phyloP scores from a whole-genome alignment of 768 basidiomycete species.

The Podaxis sp. region DNA sequence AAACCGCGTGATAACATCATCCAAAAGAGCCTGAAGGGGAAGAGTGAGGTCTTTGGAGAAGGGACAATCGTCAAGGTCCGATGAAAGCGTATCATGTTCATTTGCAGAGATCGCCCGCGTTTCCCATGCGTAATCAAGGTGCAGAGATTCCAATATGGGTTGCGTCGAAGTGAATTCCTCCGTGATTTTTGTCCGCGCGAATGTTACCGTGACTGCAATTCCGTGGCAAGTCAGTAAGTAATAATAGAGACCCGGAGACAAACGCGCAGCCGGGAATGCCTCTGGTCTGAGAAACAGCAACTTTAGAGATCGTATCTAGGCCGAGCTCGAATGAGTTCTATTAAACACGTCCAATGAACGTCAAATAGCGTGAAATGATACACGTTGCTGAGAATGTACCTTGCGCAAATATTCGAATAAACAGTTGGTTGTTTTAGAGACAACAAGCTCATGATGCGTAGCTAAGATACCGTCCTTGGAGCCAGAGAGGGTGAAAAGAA shows the following conservation, averaged over 20 bases:
- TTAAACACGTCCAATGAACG: conserved; percentile 13
- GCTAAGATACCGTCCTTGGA: conserved; percentile 44
- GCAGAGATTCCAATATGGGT: conserved; percentile 38
- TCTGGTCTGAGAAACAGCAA: not conserved
- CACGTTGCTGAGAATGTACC: conserved; percentile 31
- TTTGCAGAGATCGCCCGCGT: conserved; percentile 18
- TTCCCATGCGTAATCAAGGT: conserved; percentile 36
- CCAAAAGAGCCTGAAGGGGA: conserved; percentile 52
- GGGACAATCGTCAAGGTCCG: conserved; percentile 33
- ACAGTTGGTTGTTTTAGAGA: conserved; percentile 51
- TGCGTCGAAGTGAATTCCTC: conserved; percentile 27
- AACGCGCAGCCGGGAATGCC: conserved; percentile 10
- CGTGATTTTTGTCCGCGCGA: not conserved
- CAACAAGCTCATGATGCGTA: conserved; percentile 36
- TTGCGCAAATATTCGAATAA: conserved; percentile 49
- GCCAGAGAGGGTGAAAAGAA: conserved; percentile 51
- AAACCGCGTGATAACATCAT: conserved; percentile 54
- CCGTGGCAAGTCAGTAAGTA: not conserved
- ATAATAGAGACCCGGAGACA: not conserved
- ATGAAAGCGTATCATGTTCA: not conserved
- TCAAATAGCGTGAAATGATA: conserved; percentile 6
- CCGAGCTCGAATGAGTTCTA: conserved; percentile 65
- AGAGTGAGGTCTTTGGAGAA: conserved; percentile 58
- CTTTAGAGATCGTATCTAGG: conserved; percentile 53
- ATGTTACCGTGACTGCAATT: conserved; percentile 10